Evolutionary conservation across 805 yeast species (phyloP).

Genomic region (Debaryomyces maramus): DNA sequence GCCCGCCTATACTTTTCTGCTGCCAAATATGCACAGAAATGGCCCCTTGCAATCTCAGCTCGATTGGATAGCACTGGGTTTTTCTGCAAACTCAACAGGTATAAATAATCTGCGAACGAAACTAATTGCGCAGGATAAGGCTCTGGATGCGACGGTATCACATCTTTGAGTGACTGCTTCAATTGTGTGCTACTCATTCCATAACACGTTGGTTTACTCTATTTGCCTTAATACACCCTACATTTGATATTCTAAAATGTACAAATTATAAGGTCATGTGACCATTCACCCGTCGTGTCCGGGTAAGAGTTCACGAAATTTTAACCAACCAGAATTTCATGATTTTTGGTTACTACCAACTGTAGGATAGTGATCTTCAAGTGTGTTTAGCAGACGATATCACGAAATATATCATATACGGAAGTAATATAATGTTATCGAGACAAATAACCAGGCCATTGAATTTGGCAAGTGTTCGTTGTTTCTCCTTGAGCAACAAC

Average conservation of each 20-base stretch:
- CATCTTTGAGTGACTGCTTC: slow-evolving; percentile 43
- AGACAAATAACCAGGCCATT: slow-evolving; percentile 20
- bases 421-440: slow-evolving; percentile 25
- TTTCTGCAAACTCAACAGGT: slow-evolving; percentile 52
- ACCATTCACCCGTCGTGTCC: slow-evolving; percentile 6
- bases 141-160: slow-evolving; percentile 48
- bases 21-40: slow-evolving; percentile 65
- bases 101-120: slow-evolving; percentile 44
- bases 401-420: no score
- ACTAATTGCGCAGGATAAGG: slow-evolving; percentile 44
- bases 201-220: slow-evolving; percentile 11
- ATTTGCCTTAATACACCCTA: not conserved
- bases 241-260: not conserved
- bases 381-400: no score
- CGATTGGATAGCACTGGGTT: slow-evolving; percentile 48
- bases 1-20: slow-evolving; percentile 47
- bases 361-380: no score
- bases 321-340: slow-evolving; percentile 28
- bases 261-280: not conserved
- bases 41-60: slow-evolving; percentile 66
- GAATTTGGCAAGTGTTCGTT: slow-evolving; percentile 20
- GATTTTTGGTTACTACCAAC: slow-evolving; percentile 7
- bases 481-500: slow-evolving; percentile 20
- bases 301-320: slow-evolving; percentile 15
- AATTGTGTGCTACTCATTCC: slow-evolving; percentile 20